phyloP scores from a whole-genome alignment of 345 rosid genomes.

The Bruguiera parviflora region DNA sequence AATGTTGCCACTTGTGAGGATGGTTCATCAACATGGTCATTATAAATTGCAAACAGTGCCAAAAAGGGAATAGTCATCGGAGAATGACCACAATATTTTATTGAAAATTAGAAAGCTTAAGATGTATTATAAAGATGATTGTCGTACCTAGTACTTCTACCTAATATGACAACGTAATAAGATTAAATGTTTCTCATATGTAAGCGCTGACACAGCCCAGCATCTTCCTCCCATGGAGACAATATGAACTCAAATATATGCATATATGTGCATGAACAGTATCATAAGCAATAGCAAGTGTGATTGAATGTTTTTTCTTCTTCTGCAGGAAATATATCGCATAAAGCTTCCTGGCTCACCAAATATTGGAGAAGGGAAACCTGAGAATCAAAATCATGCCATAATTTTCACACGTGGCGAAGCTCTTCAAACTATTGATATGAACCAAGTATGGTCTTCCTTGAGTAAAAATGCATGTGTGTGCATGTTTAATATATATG shows the following conservation, averaged over 20 bases:
- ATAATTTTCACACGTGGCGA: slow-evolving; percentile 93
- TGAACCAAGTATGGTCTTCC: slow-evolving; percentile 74
- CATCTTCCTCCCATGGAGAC: not conserved
- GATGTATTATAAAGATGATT: no score
- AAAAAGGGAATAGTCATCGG: no score
- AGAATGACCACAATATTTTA: no score
- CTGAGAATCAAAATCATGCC: slow-evolving; percentile 95
- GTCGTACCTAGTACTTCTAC: no score
- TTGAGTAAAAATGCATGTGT: slow-evolving; percentile 5
- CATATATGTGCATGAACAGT: not conserved
- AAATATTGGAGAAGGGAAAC: slow-evolving; percentile 95
- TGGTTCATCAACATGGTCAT: not conserved
- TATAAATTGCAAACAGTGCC: not conserved
- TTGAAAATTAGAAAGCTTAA: no score
- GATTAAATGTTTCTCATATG: no score
- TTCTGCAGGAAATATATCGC: slow-evolving; percentile 72
- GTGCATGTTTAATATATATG: not conserved
- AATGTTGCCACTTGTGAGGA: not conserved
- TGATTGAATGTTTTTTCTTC: slow-evolving; percentile 1
- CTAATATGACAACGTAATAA: no score
- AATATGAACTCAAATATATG: not conserved
- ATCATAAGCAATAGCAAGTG: not conserved
- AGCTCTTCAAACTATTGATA: slow-evolving; percentile 93
- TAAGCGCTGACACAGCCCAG: no score
- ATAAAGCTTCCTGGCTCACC: slow-evolving; percentile 94